phyloP scores from a whole-genome alignment of 352 stramenopile genomes.

The Pythium periplocum region DNA sequence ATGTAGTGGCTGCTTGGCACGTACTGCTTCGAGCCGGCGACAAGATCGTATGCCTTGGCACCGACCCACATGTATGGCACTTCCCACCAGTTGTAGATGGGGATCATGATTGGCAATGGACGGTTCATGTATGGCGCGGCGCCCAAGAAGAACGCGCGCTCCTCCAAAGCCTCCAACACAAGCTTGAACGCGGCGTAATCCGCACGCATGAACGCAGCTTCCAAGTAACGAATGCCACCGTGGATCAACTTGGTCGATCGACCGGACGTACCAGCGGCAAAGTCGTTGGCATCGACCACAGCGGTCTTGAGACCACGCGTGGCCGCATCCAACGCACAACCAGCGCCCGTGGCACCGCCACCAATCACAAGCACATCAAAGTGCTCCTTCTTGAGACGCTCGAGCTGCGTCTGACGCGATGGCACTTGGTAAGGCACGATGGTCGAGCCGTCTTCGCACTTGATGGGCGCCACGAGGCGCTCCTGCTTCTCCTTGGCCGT shows the following conservation, averaged over 20 bases:
- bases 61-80: constrained; percentile 93
- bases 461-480: constrained; percentile 69
- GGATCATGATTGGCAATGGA: constrained; percentile 94
- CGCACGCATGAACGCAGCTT: constrained; percentile 92
- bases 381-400: constrained; percentile 81
- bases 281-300: constrained; percentile 91
- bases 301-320: constrained; percentile 91
- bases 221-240: constrained; percentile 93
- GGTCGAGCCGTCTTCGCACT: constrained; percentile 77
- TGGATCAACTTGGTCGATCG: constrained; percentile 96
- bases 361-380: constrained; percentile 94
- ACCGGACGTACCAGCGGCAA: constrained; percentile 89
- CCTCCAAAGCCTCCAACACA: constrained; percentile 91
- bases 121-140: constrained; percentile 94
- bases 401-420: constrained; percentile 58
- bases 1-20: constrained; percentile 90
- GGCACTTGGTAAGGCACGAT: constrained; percentile 84
- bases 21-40: constrained; percentile 85
- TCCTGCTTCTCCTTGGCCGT: constrained; percentile 62
- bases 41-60: constrained; percentile 91
- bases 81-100: constrained; percentile 94
- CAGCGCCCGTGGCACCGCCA: constrained; percentile 89
- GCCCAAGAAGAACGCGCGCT: constrained; percentile 90
- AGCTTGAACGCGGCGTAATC: constrained; percentile 89
- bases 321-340: constrained; percentile 86